phyloP scores from a whole-genome alignment of 352 stramenopile genomes.

The Pythium scleroteichum region DNA sequence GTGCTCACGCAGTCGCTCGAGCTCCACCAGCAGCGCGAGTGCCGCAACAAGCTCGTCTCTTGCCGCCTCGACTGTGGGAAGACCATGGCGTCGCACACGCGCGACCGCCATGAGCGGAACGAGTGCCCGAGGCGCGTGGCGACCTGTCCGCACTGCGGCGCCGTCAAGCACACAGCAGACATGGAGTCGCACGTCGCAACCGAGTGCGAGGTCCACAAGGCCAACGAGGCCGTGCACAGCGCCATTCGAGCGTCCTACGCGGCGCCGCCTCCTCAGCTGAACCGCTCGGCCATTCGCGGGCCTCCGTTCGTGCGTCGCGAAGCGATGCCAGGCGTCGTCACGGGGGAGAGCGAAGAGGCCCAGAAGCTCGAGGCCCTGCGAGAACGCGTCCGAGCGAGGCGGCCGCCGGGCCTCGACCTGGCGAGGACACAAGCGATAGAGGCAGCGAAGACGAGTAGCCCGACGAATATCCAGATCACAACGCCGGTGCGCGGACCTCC shows the following conservation, averaged over 20 bases:
- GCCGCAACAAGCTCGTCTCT: slow-evolving; percentile 37
- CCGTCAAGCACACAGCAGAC: slow-evolving; percentile 38
- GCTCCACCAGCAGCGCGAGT: slow-evolving; percentile 57
- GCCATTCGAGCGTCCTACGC: slow-evolving; percentile 31
- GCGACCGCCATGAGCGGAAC: slow-evolving; percentile 57
- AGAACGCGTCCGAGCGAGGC: slow-evolving; percentile 43
- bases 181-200: slow-evolving; percentile 39
- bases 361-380: slow-evolving; percentile 47
- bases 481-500: slow-evolving; percentile 11
- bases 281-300: slow-evolving; percentile 29
- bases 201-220: slow-evolving; percentile 44
- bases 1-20: slow-evolving; percentile 55
- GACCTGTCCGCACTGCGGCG: slow-evolving; percentile 44
- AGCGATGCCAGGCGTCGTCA: slow-evolving; percentile 10
- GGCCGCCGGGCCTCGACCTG: slow-evolving; percentile 5
- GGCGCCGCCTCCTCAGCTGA: slow-evolving; percentile 23
- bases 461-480: background rate
- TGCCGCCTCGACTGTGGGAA: slow-evolving; percentile 44
- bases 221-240: slow-evolving; percentile 26
- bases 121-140: slow-evolving; percentile 43
- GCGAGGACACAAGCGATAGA: background rate
- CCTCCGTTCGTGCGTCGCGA: slow-evolving; percentile 19
- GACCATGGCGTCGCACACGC: slow-evolving; percentile 33
- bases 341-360: background rate
- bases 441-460: background rate